Evolutionary conservation across 2,329 filamentous ascomycete species (phyloP), one percentile per base, ranked within the genome.

Genomic region (Neopestalotiopsis sp.): DNA sequence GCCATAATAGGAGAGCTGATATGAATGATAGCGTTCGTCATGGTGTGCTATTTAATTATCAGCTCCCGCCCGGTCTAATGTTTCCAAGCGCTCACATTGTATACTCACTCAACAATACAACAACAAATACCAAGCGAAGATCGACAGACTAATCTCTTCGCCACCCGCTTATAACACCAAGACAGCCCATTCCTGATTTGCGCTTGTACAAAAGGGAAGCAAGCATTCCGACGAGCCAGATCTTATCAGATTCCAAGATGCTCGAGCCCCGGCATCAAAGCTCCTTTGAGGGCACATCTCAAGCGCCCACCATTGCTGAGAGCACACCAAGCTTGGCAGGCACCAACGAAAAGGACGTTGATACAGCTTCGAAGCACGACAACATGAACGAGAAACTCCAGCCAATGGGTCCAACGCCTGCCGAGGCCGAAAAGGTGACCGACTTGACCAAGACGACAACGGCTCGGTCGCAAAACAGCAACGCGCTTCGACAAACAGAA

Each of bases 361-460:
- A 72, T 9, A 70, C 74, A 28, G 61, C 64, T 17, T 71, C 72
- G 9, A 66, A 69, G 14, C 63, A n/a, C 45, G 45, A 52, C 45
- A 6, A 66, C 14, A 40, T 30, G 13, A 28, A n/a, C n/a, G 14
- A 24, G 24, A 32, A 24, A 6, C 38, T 32, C 10, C 57, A 34
- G 28, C 59, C 71, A n/a, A n/a, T 65, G 45, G 69, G 68, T n/a
- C 49, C 61, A 34, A 69, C 58, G 28, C n/a, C 58, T 0, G 57
- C 66, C 34, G 65, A 71, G 13, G 58, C 70, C 42, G 70, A 70
- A 65, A 70, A 73, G 65, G 24, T 65, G 32, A 56, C 67, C 40
- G 69, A 66, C 3, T 72, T 78, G 17, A 69, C 71, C 9, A 71
- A 69, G 30, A 72, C 76, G 24, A 60, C 72, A n/a, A 78, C 77